Evolutionary conservation across 352 stramenopile genomes (phyloP), one percentile per base, ranked within the genome.

Genomic region (Blastocystis sp.): DNA sequence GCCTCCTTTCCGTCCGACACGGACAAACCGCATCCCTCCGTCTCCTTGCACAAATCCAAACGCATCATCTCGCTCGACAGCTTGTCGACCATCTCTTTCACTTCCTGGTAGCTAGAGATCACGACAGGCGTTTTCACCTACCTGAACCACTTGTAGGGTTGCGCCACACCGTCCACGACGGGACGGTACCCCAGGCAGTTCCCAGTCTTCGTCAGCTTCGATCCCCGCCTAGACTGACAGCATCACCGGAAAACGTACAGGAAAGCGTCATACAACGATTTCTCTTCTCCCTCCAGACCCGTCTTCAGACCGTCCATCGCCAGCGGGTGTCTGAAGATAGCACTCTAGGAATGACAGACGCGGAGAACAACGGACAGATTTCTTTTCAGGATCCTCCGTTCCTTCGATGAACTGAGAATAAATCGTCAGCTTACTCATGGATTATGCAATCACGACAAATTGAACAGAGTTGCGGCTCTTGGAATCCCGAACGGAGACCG

Each of bases 61-160:
- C 50, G 78, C 62, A 88, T 88, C 78, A 88, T 88, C 65, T 59
- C 78, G 21, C 37, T 78, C 9, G 62, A 74, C n/a, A 88, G 78
- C 35, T 88, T 88, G 10, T 88, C 65, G n/a, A 88, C 21, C 78
- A 88, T 88, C 16, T 88, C 78, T 39, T 39, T 6, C 4, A 76
- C 78, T 29, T 88, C 62, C n/a, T 79, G 33, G 37, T 78, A 88
- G 50, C 78, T 88, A 88, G 24, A 2, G 35, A 2, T 88, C 61
- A 80, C 10, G 24, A 50, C 41, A 12, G 19, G 19, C n/a, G 13
- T 80, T 1, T 3, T 55, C 41, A 3, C 2, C 62, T 79, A 88
- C 78, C 65, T 88, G 26, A 88, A 50, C 78, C 78, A 88, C 67
- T 39, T 50, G 61, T 88, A 88, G 31, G 35, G 12, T 3, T 74